Evolutionary conservation across 2,329 filamentous ascomycete genomes (phyloP), one percentile per base, ranked within the genome.

Genomic region (Aspergillus quadricinctus): DNA sequence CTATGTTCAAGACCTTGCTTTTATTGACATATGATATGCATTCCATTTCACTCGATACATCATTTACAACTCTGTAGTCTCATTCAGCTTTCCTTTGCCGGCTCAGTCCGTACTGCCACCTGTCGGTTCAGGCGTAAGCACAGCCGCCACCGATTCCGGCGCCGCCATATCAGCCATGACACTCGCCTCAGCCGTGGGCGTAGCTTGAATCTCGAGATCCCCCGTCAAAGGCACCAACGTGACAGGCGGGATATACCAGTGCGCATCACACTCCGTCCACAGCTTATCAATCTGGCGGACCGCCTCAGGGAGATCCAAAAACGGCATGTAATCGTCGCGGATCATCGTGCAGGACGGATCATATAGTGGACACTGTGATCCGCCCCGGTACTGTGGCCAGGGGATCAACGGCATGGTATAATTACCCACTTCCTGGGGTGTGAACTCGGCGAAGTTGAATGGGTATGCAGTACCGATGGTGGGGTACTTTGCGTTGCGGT

Each of bases 211-310:
- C 11, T 41, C 41, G n/a, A 41, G 14, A 2, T 27, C 10, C 29
- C 48, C 54, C 35, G 37, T 52, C 9, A 62, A 45, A 4, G 60
- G 57, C 35, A 64, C 62, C 58, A 64, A 46, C 0, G 57, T 64
- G 1, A 65, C 64, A 4, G 62, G 58, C 21, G 64, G 64, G 23
- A 66, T 63, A 57, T 64, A 63, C 64, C 64, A 66, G 11, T 50
- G 43, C 0, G 49, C 50, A 50, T 66, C 51, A 31, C 64, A 66
- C 1, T 28, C 52, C 2, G 57, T 57, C 64, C 63, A 66, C 3
- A 45, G 40, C 5, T 56, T 37, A 52, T 66, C 64, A 40, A 65
- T 60, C 19, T 53, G 50, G 0, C 54, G 49, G 2, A 62, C 62
- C 1, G 59, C 64, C 48, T 65, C 60, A 2, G 62, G 64, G 2